Evolutionary conservation across 2,329 filamentous ascomycete species (phyloP), one percentile per base, ranked within the genome.

Genomic region (Falciphora oryzae): DNA sequence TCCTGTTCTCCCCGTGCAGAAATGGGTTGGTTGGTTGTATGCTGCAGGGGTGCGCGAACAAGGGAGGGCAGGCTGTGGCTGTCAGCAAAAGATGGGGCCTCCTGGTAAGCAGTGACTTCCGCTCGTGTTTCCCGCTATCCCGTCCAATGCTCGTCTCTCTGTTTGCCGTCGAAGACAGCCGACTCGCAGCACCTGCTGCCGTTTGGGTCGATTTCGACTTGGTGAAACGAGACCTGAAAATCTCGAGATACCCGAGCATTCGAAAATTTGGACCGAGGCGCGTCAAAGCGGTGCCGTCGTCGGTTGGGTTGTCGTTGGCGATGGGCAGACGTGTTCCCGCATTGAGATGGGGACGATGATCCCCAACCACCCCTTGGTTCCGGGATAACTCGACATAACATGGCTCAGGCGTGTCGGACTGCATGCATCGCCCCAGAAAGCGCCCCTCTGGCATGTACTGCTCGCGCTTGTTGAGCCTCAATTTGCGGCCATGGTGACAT

Each of bases 21-120:
- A 11, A 53, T 18, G 44, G 44, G 22, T 53, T 53, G 44, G 44
- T 53, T 53, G 44, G 44, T 53, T 22, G 44, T 53, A 0, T n/a
- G 22, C 18, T 53, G 44, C 44, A 53, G 22, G 44, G 44, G n/a
- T 22, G 44, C 14, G n/a, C 5, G 22, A 53, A 4, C 44, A 25
- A 22, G 44, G 44, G 22, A 53, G 44, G 14, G 44, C 44, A 5
- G 44, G 44, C n/a, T 22, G 18, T 16, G 22, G 18, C 44, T 53
- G 44, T 53, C 44, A 53, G 44, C 44, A 53, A 53, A 53, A 53
- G 44, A 53, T 53, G 44, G 44, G 44, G 44, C n/a, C 22, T n/a
- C n/a, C 22, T n/a, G 44, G 44, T 53, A 53, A 53, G 44, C 44
- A 53, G 44, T 4, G 44, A 53, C 44, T n/a, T 53, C 4, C 14